Base-by-base conservation (phyloP, 1,284 basidiomycete species). In the Ganoderma lucidum region DNA sequence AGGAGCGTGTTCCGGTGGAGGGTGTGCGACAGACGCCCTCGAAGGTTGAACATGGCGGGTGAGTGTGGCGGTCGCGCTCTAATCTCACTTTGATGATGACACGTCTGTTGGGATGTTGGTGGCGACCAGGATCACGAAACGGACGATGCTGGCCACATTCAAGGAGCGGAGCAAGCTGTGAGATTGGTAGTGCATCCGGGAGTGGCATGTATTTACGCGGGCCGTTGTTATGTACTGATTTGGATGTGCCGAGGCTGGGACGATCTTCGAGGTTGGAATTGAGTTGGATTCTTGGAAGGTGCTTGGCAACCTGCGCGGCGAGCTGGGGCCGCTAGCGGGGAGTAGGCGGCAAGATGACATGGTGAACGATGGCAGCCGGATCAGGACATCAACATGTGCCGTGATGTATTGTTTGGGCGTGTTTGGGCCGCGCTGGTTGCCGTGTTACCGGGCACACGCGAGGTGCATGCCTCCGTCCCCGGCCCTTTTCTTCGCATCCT, bases 1-100 rank as follows among this genome's bases (percentile, higher is more conserved):
- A 88, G 6, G 81, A 89, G 67, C 88, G 94, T 41, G 80, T 80
- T 28, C 79, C 83, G n/a, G 86, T 87, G 23, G 84, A 86, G 71
- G 88, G 86, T 10, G 75, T 78, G 60, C 84, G 83, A 76, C 83
- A 87, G 75, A 89, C 87, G 30, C 93, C 93, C 10, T 90, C 89
- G 32, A 79, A 83, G n/a, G 86, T 94, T 53, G 80, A 83, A 65
- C 93, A 94, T 78, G 92, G 92, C 68, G 93, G 93, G 93, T 94
- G 80, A 83, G 92, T 84, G 92, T 84, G 30, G 10, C 51, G 6
- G 19, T 39, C 51, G 67, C 70, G 65, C 39, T 45, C 51, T 28
- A 45, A 42, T 53, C 15, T 30, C 32, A 56, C 39, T 30, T 66
- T 42, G 62, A 60, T 64, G 71, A 60, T 42, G 30, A 56, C 39